Percentiles rank a stretch among this genome's conserved stretches.
These are phyloP conservation scores for Solanum appendiculatum DNA, from an alignment of 257 asterid genomes.

Conservation along the genomic window DNA sequence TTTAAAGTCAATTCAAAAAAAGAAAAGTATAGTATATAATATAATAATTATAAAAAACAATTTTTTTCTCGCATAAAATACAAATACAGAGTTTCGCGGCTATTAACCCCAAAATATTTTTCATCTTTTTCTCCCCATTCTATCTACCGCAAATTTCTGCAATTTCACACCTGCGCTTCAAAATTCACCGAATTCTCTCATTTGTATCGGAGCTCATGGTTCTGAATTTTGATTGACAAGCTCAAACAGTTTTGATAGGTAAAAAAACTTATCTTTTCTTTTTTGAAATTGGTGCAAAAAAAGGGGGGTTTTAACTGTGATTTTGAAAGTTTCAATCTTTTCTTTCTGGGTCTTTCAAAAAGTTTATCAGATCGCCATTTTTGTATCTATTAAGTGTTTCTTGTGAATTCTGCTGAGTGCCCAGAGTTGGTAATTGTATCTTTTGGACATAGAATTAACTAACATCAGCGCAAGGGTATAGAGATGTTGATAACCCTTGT, in stretches of 20 bases:
- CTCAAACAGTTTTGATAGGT: background rate
- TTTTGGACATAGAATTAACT: background rate
- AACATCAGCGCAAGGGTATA: too few relatives aligned
- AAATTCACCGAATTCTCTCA: background rate
- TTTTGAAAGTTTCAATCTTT: background rate
- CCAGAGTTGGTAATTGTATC: background rate
- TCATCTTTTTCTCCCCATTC: constrained; percentile 3
- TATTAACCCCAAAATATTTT: constrained; percentile 10
- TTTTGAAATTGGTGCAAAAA: background rate
- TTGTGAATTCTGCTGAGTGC: background rate
- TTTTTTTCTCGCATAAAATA: background rate
- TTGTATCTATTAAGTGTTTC: background rate
- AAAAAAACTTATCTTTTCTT: background rate
- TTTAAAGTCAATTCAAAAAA: background rate
- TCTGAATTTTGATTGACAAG: background rate
- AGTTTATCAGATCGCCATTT: background rate
- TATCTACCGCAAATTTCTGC: background rate
- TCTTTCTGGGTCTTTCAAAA: background rate
- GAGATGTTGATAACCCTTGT: background rate
- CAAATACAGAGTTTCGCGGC: constrained; percentile 28
- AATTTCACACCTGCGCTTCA: background rate
- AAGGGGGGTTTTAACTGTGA: background rate
- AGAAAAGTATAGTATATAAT: background rate
- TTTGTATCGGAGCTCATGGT: constrained; percentile 2
- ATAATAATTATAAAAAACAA: background rate